Base-by-base conservation (phyloP, 2,329 filamentous ascomycete species). In the Alternaria arborescens region DNA sequence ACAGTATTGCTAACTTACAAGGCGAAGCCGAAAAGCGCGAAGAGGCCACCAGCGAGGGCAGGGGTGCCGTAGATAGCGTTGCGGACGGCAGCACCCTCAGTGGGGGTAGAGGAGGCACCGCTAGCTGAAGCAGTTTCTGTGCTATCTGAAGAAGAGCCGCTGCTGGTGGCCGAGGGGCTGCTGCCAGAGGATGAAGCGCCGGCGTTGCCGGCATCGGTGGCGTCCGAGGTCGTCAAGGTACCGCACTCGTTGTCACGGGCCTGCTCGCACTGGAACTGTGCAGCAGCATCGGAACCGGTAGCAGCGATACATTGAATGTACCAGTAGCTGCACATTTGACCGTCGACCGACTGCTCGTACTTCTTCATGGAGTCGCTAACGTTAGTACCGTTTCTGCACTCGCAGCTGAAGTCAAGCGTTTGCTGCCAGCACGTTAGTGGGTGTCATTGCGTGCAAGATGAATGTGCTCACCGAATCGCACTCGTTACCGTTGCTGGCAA, bases 311-410 rank as follows among this genome's bases (percentile, higher is more conserved):
- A 84, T 58, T 77, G 64, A 40, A 62, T 67, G 71, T 77, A 86
- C 78, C 82, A 85, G 64, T 78, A 78, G 70, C 83, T 72, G 80
- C 88, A 90, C n/a, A n/a, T n/a, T n/a, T n/a, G n/a, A n/a, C n/a
- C n/a, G n/a, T n/a, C n/a, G n/a, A n/a, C n/a, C n/a, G n/a, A n/a
- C n/a, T n/a, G n/a, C n/a, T n/a, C n/a, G n/a, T n/a, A n/a, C n/a
- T n/a, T n/a, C n/a, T n/a, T n/a, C n/a, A n/a, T n/a, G n/a, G n/a
- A n/a, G n/a, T 48, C 38, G 32, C 42, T 55, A 68, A 88, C 82
- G 71, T 88, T 83, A 42, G 81, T 83, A 66, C 83, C 84, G 74
- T 88, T 85, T 65, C 54, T 48, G 81, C 88, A 91, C 52, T 80
- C 79, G 78, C 88, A 91, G n/a, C n/a, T n/a, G n/a, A n/a, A n/a